Conservation (phyloP, 441 rosid species). For the Syzygium malaccense region DNA sequence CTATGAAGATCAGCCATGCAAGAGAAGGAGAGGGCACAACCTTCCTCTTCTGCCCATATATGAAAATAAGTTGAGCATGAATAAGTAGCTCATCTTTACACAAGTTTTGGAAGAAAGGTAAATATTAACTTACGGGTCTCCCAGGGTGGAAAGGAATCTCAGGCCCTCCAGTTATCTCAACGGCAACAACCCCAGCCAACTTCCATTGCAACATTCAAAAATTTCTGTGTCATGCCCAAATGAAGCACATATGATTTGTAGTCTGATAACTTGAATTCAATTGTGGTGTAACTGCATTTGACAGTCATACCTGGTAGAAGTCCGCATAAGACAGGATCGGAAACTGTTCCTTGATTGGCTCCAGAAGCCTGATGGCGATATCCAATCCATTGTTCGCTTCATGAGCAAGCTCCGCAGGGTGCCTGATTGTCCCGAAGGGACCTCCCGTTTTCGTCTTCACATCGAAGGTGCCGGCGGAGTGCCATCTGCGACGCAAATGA, state of each 20-base stretch:
- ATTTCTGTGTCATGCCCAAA: not conserved
- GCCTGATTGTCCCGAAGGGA: slow-evolving; percentile 52
- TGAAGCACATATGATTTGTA: not conserved
- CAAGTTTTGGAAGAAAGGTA: not conserved
- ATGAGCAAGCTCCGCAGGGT: slow-evolving; percentile 38
- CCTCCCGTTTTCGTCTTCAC: slow-evolving; percentile 47
- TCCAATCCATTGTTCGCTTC: slow-evolving; percentile 55
- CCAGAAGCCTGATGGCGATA: slow-evolving; percentile 37
- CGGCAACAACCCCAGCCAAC: slow-evolving; percentile 68
- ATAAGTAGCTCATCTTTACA: not conserved
- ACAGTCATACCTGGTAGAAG: slow-evolving; percentile 37
- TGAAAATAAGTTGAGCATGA: not conserved
- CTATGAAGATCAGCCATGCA: not conserved
- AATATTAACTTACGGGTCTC: slow-evolving; percentile 26
- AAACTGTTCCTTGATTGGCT: slow-evolving; percentile 38
- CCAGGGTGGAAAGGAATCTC: slow-evolving; percentile 78
- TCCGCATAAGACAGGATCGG: slow-evolving; percentile 44
- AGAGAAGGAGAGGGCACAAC: not conserved
- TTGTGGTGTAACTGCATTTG: not conserved
- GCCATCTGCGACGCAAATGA: slow-evolving; percentile 30
- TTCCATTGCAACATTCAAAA: not conserved
- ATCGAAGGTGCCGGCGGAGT: slow-evolving; percentile 56
- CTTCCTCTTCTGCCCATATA: not conserved
- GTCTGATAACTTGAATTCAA: not conserved
- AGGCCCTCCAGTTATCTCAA: slow-evolving; percentile 73